phyloP scores from a whole-genome alignment of 306 rosid species.

The Coriaria nepalensis region DNA sequence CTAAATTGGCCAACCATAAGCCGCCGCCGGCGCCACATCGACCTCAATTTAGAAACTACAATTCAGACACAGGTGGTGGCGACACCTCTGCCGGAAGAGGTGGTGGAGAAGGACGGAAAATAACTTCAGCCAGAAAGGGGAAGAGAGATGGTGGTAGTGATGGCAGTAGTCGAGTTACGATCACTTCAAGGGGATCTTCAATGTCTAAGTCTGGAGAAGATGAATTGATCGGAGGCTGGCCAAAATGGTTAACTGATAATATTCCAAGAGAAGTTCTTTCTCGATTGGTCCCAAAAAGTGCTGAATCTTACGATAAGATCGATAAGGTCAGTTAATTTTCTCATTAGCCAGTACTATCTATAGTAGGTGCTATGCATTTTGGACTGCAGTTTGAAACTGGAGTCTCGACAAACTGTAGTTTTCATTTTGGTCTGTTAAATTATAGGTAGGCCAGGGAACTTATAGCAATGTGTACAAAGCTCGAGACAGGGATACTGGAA shows the following conservation, averaged over 20 bases:
- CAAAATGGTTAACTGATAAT: slow-evolving; percentile 42
- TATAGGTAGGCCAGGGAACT: slow-evolving; percentile 95
- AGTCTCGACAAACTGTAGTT: background rate
- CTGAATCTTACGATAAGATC: slow-evolving; percentile 63
- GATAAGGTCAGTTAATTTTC: slow-evolving; percentile 39
- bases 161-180: slow-evolving; percentile 9
- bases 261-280: slow-evolving; percentile 33
- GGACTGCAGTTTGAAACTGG: too few species aligned
- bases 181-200: slow-evolving; percentile 15
- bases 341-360: background rate
- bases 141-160: slow-evolving; percentile 14
- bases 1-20: background rate
- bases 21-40: background rate
- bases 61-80: slow-evolving; percentile 11
- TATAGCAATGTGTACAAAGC: slow-evolving; percentile 96
- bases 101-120: background rate
- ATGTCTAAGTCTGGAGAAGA: slow-evolving; percentile 28
- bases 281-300: slow-evolving; percentile 61
- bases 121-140: background rate
- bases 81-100: slow-evolving; percentile 3
- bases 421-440: slow-evolving; percentile 7
- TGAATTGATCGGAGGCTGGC: slow-evolving; percentile 32
- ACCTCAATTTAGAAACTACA: slow-evolving; percentile 14
- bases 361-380: too few species aligned
- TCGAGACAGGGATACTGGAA: slow-evolving; percentile 56